Evolutionary conservation across 371 early-diverging fungal genomes (phyloP).

Genomic region (Saksenaea oblongispora): DNA sequence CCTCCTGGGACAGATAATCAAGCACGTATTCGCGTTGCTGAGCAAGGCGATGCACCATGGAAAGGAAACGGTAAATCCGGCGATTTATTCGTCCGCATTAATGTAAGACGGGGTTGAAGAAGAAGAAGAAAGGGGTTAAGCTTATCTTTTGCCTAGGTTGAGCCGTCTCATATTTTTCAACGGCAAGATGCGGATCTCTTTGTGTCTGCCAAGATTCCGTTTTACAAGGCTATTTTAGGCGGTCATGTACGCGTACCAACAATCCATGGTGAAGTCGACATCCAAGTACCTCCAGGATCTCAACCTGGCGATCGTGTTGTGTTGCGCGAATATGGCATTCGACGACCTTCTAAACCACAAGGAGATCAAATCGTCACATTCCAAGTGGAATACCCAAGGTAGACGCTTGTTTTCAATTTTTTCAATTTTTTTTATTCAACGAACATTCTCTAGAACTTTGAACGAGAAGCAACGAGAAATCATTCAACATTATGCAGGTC

Average conservation of each 20-base stretch:
- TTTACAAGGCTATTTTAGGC: conserved; percentile 85
- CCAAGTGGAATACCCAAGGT: conserved; percentile 76
- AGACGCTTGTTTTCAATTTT: neutral
- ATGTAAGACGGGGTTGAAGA: conserved; percentile 34
- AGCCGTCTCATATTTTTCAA: conserved; percentile 71
- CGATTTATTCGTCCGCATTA: conserved; percentile 78
- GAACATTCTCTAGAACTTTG: conserved; percentile 15
- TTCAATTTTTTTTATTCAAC: neutral
- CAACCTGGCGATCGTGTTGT: conserved; percentile 85
- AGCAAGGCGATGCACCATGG: conserved; percentile 80
- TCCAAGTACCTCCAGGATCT: conserved; percentile 80
- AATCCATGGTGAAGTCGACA: conserved; percentile 89
- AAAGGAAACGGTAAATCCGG: conserved; percentile 73
- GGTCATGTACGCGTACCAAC: conserved; percentile 86
- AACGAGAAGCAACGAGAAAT: conserved; percentile 37
- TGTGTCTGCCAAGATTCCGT: conserved; percentile 72
- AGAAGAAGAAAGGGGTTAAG: neutral
- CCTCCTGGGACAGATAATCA: conserved; percentile 70
- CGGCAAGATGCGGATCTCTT: conserved; percentile 81
- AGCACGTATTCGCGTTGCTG: conserved; percentile 63
- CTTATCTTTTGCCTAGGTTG: conserved; percentile 25
- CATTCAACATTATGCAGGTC: conserved; percentile 32
- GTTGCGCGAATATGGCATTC: conserved; percentile 77
- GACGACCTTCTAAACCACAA: conserved; percentile 45
- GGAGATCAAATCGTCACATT: conserved; percentile 90